These are phyloP conservation scores for Moelleriella libera DNA, from an alignment of 2,329 filamentous ascomycete species.

Conservation along the genomic window DNA sequence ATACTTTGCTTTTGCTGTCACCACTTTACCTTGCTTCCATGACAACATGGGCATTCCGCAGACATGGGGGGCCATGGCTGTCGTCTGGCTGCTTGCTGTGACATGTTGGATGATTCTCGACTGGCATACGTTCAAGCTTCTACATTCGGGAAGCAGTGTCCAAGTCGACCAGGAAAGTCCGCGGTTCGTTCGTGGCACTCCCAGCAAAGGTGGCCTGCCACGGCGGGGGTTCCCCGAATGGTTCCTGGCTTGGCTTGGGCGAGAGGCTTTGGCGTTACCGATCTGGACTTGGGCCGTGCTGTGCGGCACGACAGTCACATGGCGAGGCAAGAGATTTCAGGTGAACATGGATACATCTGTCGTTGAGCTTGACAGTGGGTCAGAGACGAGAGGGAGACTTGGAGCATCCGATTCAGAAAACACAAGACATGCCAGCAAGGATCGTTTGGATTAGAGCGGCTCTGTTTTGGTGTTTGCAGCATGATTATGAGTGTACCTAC, in stretches of 20 bases:
- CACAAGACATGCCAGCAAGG: constrained; percentile 10
- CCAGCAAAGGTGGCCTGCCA: constrained; percentile 21
- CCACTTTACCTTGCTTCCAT: constrained; percentile 53
- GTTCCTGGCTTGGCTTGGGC: constrained; percentile 69
- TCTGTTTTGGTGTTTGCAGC: neutral
- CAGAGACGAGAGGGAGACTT: constrained; percentile 1
- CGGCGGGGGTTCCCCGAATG: constrained; percentile 53
- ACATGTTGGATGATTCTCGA: constrained; percentile 62
- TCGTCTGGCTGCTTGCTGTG: constrained; percentile 54
- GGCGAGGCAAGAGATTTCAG: constrained; percentile 71
- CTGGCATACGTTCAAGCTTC: constrained; percentile 53
- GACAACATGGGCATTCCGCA: constrained; percentile 35
- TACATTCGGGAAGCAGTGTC: constrained; percentile 62
- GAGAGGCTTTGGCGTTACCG: constrained; percentile 70
- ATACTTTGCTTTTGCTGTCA: constrained; percentile 67
- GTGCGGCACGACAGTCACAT: constrained; percentile 75
- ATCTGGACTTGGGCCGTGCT: constrained; percentile 86
- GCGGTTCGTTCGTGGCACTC: constrained; percentile 46
- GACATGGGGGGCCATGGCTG: constrained; percentile 53
- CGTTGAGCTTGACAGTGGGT: constrained; percentile 17
- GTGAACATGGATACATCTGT: constrained; percentile 80
- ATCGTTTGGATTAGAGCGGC: constrained; percentile 10
- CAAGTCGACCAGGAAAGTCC: constrained; percentile 62
- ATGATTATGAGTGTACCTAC: neutral
- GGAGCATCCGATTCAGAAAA: constrained; percentile 10